Evolutionary conservation across 2,329 filamentous ascomycete species (phyloP).

Genomic region (Colletotrichum sp.): DNA sequence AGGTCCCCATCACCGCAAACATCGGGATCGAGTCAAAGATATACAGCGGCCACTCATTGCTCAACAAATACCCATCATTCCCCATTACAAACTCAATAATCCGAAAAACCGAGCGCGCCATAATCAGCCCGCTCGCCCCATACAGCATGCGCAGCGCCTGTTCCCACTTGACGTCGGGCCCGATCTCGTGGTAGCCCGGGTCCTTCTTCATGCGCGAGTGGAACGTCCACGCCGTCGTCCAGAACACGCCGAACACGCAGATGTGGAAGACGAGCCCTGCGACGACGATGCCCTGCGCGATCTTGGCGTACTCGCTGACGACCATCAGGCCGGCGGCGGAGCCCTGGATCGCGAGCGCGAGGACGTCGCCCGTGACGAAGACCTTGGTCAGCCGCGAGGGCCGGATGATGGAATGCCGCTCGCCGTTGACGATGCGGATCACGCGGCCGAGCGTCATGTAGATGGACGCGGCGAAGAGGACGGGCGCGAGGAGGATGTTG

Average conservation of each 20-base stretch:
- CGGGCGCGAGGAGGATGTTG: slow-evolving; percentile 36
- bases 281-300: slow-evolving; percentile 42
- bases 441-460: slow-evolving; percentile 55
- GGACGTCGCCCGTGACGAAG: slow-evolving; percentile 58
- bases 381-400: slow-evolving; percentile 52
- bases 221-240: slow-evolving; percentile 27
- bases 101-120: slow-evolving; percentile 49
- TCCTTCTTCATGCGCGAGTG: background rate
- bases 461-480: slow-evolving; percentile 52
- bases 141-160: slow-evolving; percentile 6
- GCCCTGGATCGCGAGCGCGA: slow-evolving; percentile 36
- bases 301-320: slow-evolving; percentile 33
- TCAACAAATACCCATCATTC: slow-evolving; percentile 41
- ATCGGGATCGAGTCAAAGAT: slow-evolving; percentile 48
- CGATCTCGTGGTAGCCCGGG: background rate
- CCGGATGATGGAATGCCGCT: slow-evolving; percentile 35
- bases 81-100: slow-evolving; percentile 53
- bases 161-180: background rate
- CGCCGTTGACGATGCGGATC: slow-evolving; percentile 40
- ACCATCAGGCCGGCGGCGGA: slow-evolving; percentile 32
- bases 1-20: slow-evolving; percentile 29
- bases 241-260: slow-evolving; percentile 57
- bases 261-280: slow-evolving; percentile 63
- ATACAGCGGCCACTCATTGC: slow-evolving; percentile 47
- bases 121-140: slow-evolving; percentile 26